phyloP scores from a whole-genome alignment of 768 basidiomycete genomes.

The Boletus eberwhitei region DNA sequence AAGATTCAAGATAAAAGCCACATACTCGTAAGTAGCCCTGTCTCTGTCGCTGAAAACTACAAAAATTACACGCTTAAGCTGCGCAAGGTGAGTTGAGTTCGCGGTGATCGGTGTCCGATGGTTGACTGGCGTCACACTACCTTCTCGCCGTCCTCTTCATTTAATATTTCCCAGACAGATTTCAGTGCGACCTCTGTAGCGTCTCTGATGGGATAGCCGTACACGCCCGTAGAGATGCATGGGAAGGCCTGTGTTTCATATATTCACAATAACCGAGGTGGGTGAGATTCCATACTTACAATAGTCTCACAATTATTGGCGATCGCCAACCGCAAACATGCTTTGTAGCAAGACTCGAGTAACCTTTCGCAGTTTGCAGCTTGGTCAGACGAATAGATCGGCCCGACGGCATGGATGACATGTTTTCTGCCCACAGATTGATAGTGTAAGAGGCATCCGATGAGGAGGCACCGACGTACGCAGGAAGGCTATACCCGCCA shows the following conservation, averaged over 20 bases:
- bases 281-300: slow-evolving; percentile 35
- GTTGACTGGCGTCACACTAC: slow-evolving; percentile 21
- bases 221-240: slow-evolving; percentile 76
- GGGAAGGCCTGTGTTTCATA: slow-evolving; percentile 61
- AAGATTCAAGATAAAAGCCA: slow-evolving; percentile 6
- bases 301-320: slow-evolving; percentile 60
- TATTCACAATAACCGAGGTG: background rate
- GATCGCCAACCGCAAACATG: slow-evolving; percentile 58
- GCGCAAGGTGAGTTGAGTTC: background rate
- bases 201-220: slow-evolving; percentile 70
- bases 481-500: slow-evolving; percentile 68
- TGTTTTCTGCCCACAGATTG: slow-evolving; percentile 44
- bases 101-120: background rate
- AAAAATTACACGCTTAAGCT: slow-evolving; percentile 74
- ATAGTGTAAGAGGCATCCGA: background rate
- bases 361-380: slow-evolving; percentile 46
- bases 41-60: slow-evolving; percentile 69
- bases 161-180: slow-evolving; percentile 53
- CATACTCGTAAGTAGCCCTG: slow-evolving; percentile 62
- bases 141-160: slow-evolving; percentile 46
- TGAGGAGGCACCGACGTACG: slow-evolving; percentile 46
- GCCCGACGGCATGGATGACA: slow-evolving; percentile 82
- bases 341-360: slow-evolving; percentile 66
- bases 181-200: slow-evolving; percentile 71
- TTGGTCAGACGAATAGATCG: slow-evolving; percentile 46